These are phyloP conservation scores for Apiospora sp. DNA, from an alignment of 2,329 filamentous ascomycete species.

Conservation along the genomic window DNA sequence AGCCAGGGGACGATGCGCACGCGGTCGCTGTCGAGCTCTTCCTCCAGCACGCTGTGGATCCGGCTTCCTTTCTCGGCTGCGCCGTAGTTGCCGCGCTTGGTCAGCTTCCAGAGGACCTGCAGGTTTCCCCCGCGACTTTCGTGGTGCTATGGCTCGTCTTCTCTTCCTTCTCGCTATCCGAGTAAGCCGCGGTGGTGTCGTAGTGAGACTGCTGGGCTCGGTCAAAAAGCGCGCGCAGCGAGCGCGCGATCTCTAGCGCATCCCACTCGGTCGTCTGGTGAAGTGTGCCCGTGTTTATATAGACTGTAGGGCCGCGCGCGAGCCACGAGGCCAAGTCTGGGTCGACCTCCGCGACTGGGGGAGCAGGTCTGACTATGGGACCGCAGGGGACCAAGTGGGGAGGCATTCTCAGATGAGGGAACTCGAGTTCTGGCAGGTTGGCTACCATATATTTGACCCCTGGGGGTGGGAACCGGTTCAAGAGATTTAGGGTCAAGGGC, in stretches of 20 bases:
- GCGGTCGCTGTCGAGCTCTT: constrained; percentile 26
- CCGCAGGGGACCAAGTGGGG: constrained; percentile 53
- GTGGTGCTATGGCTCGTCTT: neutral
- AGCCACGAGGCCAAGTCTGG: constrained; percentile 53
- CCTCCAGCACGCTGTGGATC: constrained; percentile 31
- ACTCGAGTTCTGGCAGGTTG: constrained; percentile 36
- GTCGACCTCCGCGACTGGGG: constrained; percentile 49
- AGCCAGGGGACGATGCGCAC: constrained; percentile 16
- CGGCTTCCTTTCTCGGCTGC: constrained; percentile 23
- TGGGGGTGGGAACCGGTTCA: constrained; percentile 27
- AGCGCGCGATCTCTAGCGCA: constrained; percentile 45
- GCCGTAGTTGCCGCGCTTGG: constrained; percentile 25
- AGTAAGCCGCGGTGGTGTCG: constrained; percentile 29
- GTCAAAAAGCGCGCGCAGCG: constrained; percentile 42
- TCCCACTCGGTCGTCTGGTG: constrained; percentile 41
- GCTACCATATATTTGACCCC: constrained; percentile 33
- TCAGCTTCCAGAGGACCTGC: constrained; percentile 50
- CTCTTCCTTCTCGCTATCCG: constrained; percentile 30
- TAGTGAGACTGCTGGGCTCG: constrained; percentile 25
- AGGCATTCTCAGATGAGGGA: constrained; percentile 28
- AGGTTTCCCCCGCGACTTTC: constrained; percentile 34
- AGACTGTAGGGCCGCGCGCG: constrained; percentile 48
- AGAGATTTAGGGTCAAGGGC: constrained; percentile 26
- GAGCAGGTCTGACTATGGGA: constrained; percentile 52
- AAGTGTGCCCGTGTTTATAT: constrained; percentile 57